Evolutionary conservation across 345 rosid genomes (phyloP), one percentile per base, ranked within the genome.

Genomic region (Limnanthes douglasii): DNA sequence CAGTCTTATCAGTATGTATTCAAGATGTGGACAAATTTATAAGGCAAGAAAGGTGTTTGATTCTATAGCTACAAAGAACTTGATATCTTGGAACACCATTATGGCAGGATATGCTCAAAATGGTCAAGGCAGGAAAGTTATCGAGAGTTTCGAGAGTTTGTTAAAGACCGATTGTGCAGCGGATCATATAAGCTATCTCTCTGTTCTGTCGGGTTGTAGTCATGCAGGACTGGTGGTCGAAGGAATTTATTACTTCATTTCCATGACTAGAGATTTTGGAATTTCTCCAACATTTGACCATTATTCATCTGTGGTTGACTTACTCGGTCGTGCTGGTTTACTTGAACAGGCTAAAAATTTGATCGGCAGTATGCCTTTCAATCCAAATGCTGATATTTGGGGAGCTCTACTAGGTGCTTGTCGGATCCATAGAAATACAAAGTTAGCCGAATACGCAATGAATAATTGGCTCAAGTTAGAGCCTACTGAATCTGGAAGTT

Each of bases 31-130:
- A 24, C 37, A 24, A 9, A 34, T 49, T 43, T 45, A 48, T 14
- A 46, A 56, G 32, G 61, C 61, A 19, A 15, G 5, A 1, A 37
- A 43, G 37, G 39, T 37, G 21, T 56, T 56, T 38, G 46, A 56
- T 27, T 34, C 31, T 3, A 37, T 43, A 15, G 1, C 1, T 25
- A 16, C 8, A 5, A 56, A 48, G 30, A 34, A 56, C 31, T 22
- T 41, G 22, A 37, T 41, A 14, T 55, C 60, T 22, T 55, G 60
- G 60, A 55, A 55, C 28, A 18, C 50, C 11, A 48, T 56, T 39
- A 37, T 41, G 34, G 39, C 45, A 34, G 54, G 50, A 41, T 48
- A 36, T 21, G 50, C 54, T 30, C 55, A 43, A 22, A 55, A 41
- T 24, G 54, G 60, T 12, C 28, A 55, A 5, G 54, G 49, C 2